A percentile compares a stretch with the other conserved stretches of the same genome.
phyloP scores from a whole-genome alignment of 352 stramenopile species.

The Pythium brachiatum region DNA sequence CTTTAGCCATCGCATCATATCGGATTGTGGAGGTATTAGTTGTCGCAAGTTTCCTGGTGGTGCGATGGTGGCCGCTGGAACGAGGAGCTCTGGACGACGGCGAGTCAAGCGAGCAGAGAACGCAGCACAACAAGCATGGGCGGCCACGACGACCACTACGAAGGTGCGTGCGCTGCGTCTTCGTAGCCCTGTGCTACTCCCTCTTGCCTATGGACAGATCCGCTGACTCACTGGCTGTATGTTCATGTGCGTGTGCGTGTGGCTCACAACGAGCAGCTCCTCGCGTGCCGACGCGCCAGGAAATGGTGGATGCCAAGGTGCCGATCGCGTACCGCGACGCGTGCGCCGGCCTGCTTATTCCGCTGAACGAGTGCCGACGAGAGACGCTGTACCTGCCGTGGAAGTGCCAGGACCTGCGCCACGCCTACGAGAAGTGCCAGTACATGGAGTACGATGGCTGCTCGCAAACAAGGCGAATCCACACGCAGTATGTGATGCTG shows the following conservation, averaged over 20 bases:
- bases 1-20: neutral
- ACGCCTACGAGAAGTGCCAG: conserved; percentile 99
- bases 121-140: conserved; percentile 43
- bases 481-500: too few relatives aligned
- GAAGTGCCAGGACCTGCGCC: conserved; percentile 95
- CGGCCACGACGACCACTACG: conserved; percentile 62
- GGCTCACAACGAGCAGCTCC: conserved; percentile 39
- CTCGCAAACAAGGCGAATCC: too few relatives aligned
- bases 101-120: conserved; percentile 12
- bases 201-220: neutral
- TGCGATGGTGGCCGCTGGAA: conserved; percentile 18
- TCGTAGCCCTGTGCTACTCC: neutral
- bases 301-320: conserved; percentile 93
- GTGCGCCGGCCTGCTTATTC: conserved; percentile 94
- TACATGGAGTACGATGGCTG: conserved; percentile 85
- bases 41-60: conserved; percentile 23
- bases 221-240: conserved; percentile 9
- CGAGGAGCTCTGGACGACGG: conserved; percentile 2
- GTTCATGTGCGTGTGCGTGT: neutral
- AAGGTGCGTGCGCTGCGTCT: conserved; percentile 36
- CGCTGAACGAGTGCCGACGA: conserved; percentile 94
- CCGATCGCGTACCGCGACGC: conserved; percentile 94
- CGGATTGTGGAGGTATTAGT: conserved; percentile 4
- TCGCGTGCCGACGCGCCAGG: conserved; percentile 77
- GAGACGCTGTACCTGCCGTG: conserved; percentile 93